Evolutionary conservation across 352 stramenopile species (phyloP), one percentile per base, ranked within the genome.

Genomic region (Phytopythium aichiense): DNA sequence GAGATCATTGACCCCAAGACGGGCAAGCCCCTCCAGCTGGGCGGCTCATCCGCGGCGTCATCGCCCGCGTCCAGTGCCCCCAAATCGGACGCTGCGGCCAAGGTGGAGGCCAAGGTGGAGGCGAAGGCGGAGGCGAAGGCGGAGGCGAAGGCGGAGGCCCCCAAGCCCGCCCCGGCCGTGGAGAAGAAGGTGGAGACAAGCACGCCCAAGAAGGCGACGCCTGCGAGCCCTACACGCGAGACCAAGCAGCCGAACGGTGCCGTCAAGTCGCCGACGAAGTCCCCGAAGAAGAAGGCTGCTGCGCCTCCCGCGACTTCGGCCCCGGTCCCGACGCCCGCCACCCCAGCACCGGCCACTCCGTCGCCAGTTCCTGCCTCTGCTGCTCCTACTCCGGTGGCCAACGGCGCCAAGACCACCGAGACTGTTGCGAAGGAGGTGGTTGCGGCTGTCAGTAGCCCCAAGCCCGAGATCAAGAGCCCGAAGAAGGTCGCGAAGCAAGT

Each of bases 1-100:
- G 28, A 70, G 42, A 88, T 91, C 50, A 58, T 84, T 45, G 68
- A 88, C 63, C 79, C 79, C n/a, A 77, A 77, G 57, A 88, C 78
- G 20, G 69, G 71, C 2, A 63, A 77, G 58, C 63, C 61, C 0
- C 77, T 87, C 50, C 67, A 78, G n/a, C 30, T 71, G 6, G 56
- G 60, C n/a, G 35, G 46, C 28, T 38, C 58, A 22, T 51, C 55
- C 15, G 25, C 55, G 0, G 15, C 51, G 20, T 23, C 51, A n/a
- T 42, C 51, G 20, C 31, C 51, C 51, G 45, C 51, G 9, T 25
- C 51, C 6, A 61, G 42, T 7, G 23, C 38, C 23, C 42, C 61
- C n/a, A 35, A 15, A 18, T 25, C 33, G 11, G 40, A 54, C 1
- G 22, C 43, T 5, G 20, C 56, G 60, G 15, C 70, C 55, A 38